Percentiles rank a stretch among this genome's conserved stretches.
Evolutionary conservation across 2,329 filamentous ascomycete genomes (phyloP).

Genomic region (Monosporascus sp.): DNA sequence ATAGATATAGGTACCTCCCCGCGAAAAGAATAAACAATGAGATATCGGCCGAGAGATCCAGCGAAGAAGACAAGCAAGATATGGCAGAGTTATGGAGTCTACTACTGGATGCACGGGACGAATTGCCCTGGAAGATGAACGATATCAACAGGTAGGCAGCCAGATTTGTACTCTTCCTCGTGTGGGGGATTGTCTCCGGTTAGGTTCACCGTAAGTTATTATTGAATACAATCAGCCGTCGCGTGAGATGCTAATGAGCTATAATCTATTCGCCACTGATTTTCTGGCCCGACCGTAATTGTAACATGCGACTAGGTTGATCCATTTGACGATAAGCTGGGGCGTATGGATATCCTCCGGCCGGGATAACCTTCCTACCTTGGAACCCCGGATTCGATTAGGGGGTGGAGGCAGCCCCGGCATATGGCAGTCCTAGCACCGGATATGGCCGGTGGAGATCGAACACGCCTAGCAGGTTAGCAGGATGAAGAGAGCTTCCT

Average conservation of each 20-base stretch:
- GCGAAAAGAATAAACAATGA: neutral
- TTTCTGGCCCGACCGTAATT: neutral
- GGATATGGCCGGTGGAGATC: neutral
- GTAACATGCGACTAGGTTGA: neutral
- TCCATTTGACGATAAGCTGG: neutral
- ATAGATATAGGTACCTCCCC: slow-evolving; percentile 4
- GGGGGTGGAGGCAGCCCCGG: neutral
- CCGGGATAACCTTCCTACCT: neutral
- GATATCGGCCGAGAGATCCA: neutral
- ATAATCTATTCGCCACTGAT: neutral
- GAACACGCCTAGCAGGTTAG: neutral
- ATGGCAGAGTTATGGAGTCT: neutral
- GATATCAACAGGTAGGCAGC: neutral
- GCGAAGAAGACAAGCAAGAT: neutral
- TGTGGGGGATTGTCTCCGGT: neutral
- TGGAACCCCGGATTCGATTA: neutral
- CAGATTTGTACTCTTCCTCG: neutral
- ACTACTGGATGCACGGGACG: neutral
- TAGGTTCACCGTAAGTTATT: neutral
- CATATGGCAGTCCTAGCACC: neutral
- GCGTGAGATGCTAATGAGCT: neutral
- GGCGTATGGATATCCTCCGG: neutral
- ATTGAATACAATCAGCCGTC: neutral
- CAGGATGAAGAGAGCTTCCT: neutral
- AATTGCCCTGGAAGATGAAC: neutral